A percentile compares a stretch with the other conserved stretches of the same genome.
These are phyloP conservation scores for Vigna unguiculata DNA, from an alignment of 306 rosid species.

Conservation along the genomic window DNA sequence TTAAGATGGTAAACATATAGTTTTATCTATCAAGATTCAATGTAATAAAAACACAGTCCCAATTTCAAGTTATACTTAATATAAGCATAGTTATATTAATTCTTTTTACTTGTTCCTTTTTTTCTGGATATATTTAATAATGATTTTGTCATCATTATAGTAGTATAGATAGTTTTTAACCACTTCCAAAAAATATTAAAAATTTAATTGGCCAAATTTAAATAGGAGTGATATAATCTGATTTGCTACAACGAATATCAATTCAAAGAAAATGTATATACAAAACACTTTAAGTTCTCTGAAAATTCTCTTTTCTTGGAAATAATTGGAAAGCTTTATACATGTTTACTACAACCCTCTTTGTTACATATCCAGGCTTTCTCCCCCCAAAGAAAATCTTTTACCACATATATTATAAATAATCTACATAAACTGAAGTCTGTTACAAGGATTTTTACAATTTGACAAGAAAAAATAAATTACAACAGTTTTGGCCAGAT, in stretches of 20 bases:
- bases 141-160: too few relatives aligned
- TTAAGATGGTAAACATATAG: too few relatives aligned
- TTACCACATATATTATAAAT: too few relatives aligned
- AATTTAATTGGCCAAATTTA: neutral
- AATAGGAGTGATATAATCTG: neutral
- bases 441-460: slow-evolving; percentile 65
- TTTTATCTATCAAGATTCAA: too few relatives aligned
- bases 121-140: too few relatives aligned
- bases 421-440: slow-evolving; percentile 55
- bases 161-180: neutral
- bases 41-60: too few relatives aligned
- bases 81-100: too few relatives aligned
- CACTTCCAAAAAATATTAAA: neutral
- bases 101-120: too few relatives aligned
- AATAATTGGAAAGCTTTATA: slow-evolving; percentile 42
- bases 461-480: slow-evolving; percentile 31
- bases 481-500: slow-evolving; percentile 38
- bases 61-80: too few relatives aligned
- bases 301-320: too few relatives aligned
- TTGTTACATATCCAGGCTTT: slow-evolving; percentile 33
- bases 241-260: neutral
- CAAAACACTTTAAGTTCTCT: neutral
- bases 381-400: slow-evolving; percentile 41
- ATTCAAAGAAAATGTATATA: neutral
- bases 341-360: slow-evolving; percentile 39